Percentiles rank a stretch among this genome's conserved stretches.
These are phyloP conservation scores for Epichloe typhina DNA, from an alignment of 2,329 filamentous ascomycete species.

Conservation along the genomic window DNA sequence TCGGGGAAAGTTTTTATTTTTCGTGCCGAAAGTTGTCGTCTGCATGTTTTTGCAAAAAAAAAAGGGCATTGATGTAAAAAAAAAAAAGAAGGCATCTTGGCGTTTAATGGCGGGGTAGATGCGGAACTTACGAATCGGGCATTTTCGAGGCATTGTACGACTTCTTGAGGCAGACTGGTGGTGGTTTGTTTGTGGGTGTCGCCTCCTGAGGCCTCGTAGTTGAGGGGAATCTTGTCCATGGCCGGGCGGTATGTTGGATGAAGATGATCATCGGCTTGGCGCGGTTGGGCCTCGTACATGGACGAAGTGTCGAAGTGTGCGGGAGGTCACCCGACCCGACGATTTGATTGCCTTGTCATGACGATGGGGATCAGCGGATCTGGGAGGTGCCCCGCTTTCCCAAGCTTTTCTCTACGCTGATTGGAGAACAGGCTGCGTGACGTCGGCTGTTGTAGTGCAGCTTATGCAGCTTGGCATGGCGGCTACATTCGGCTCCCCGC, in stretches of 20 bases:
- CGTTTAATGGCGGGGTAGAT: neutral
- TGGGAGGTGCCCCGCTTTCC: too few species aligned
- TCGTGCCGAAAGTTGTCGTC: too few species aligned
- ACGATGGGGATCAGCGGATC: too few species aligned
- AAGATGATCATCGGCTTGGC: neutral
- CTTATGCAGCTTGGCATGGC: neutral
- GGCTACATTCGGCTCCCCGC: constrained; percentile 23
- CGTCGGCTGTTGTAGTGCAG: too few species aligned
- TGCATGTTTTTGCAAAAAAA: too few species aligned
- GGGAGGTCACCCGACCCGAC: too few species aligned
- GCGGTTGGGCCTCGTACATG: neutral
- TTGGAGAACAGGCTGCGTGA: too few species aligned
- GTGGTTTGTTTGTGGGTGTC: constrained; percentile 59
- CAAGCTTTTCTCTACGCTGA: too few species aligned
- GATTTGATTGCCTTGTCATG: too few species aligned
- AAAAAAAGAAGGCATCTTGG: neutral
- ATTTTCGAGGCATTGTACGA: constrained; percentile 84
- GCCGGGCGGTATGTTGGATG: neutral
- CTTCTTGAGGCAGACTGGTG: constrained; percentile 63
- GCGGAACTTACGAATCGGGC: constrained; percentile 65
- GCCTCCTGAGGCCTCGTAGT: constrained; percentile 62
- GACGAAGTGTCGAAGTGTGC: too few species aligned
- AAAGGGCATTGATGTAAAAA: too few species aligned
- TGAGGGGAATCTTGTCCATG: constrained; percentile 57
- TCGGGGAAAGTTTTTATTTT: too few species aligned